Evolutionary conservation across 108 stramenopile species (phyloP), one percentile per base, ranked within the genome.

Genomic region (Skeletonema menzelii): DNA sequence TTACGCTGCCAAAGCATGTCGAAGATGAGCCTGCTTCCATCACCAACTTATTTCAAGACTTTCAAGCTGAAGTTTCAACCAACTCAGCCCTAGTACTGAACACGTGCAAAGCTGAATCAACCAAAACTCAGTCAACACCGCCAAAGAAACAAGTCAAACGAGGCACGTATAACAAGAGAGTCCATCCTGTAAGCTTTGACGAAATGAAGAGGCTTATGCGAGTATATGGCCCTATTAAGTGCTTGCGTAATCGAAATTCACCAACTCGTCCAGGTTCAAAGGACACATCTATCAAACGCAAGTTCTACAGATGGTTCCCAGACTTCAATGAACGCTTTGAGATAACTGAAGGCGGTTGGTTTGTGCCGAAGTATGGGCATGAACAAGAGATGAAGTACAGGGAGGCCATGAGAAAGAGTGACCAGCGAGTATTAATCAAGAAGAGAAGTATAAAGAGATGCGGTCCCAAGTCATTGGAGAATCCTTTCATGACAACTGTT

Each of bases 321-420:
- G 60, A 72, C 34, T 63, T 72, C 30, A 60, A 72, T 3, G 44
- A 72, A 11, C 15, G 70, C 15, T 72, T 72, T 35, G 60, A 72
- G 27, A 14, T 57, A 13, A 73, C 47, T 56, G 31, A 47, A 17
- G 56, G 26, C 3, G 63, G 63, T 7, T 65, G 72, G 72, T 73
- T 64, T 55, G 40, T 34, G 28, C 63, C 72, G n/a, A 73, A 55
- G 32, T 38, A 15, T 57, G 72, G 72, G 5, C 72, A 73, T 47
- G 63, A 73, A 32, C 35, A 55, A 1, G 72, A 73, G 30, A 64
- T 73, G 63, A 32, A 35, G 34, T 64, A 64, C 27, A 62, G 63
- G 4, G 53, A 56, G 17, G 47, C 22, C 15, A 55, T 64, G 72
- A 38, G 72, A 8, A 73, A 35, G 14, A 38, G 11, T 17, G 72